Base-by-base conservation (phyloP, 352 stramenopile species). In the Pythium brachiatum region DNA sequence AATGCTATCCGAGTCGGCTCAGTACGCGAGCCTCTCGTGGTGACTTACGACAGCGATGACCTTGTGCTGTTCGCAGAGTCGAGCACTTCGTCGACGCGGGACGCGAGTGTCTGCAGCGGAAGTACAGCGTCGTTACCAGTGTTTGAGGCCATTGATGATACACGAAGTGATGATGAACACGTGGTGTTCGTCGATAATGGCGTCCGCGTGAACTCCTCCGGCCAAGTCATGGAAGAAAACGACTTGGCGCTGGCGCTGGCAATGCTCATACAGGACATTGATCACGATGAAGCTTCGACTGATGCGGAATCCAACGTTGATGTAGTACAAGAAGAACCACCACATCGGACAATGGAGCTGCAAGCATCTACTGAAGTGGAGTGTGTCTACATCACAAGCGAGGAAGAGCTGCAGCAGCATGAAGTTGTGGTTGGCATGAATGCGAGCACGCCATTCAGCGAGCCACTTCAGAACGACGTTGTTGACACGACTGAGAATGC, bases 181-280 rank as follows among this genome's bases (percentile, higher is more conserved):
- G 50, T 65, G 5, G 27, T 65, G 25, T 58, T 54, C 26, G 36
- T 65, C 23, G 58, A 65, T 29, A 58, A 65, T 16, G 58, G 51
- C 8, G 50, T 59, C 3, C 48, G 58, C 21, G 38, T 53, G 25
- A 26, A 64, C 38, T 48, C 57, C 32, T 16, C 38, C 0, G 57
- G 57, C 0, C 9, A 47, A 25, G 34, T 64, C 3, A 25, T 27
- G 1, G 18, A 36, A 2, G 47, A 31, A 20, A 50, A 13, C 16
- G 57, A 62, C n/a, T 23, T 39, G 6, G 16, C 47, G 4, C 6
- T 36, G 7, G 47, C 47, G 2, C 29, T 32, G 3, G 47, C 16
- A 11, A 23, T 31, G 26, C 5, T 36, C 23, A 36, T 23, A 12
- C 25, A 21, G 7, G 25, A 50, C 20, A 31, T 27, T 4, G 23